These are phyloP conservation scores for Rhododendron kiyosumense DNA, from an alignment of 148 eudicot species.

Conservation along the genomic window DNA sequence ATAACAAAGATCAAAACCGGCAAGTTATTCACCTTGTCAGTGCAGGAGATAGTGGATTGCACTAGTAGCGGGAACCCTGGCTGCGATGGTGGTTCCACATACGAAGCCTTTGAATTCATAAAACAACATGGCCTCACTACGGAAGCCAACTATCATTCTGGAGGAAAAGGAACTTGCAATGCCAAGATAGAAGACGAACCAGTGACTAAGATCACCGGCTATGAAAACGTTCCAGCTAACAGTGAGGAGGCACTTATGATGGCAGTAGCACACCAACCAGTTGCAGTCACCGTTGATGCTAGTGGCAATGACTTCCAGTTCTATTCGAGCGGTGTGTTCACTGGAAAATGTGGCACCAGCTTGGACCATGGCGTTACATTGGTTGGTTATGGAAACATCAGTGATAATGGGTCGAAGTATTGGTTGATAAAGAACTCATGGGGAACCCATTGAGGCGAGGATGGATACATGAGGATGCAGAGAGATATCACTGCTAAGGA, in stretches of 20 bases:
- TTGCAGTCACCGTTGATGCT: neutral
- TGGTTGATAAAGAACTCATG: neutral
- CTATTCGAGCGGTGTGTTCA: neutral
- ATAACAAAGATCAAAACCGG: conserved; percentile 16
- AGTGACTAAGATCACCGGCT: conserved; percentile 19
- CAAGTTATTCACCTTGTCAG: conserved; percentile 16
- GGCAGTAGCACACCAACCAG: neutral
- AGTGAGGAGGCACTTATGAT: conserved; percentile 17
- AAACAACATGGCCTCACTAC: neutral
- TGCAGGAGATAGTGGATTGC: conserved; percentile 23
- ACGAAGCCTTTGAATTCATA: conserved; percentile 22
- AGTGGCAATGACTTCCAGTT: neutral
- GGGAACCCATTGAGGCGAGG: neutral
- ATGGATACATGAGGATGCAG: neutral
- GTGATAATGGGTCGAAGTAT: neutral
- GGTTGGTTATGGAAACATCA: neutral
- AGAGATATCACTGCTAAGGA: neutral
- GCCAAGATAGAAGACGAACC: neutral
- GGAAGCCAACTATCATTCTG: neutral
- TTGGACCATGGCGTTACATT: neutral
- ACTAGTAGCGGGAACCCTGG: neutral
- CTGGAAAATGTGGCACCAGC: neutral
- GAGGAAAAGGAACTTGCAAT: conserved; percentile 3
- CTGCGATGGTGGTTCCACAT: conserved; percentile 26
- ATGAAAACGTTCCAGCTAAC: conserved; percentile 1